These are phyloP conservation scores for Tolypocladium paradoxum DNA, from an alignment of 2,329 filamentous ascomycete species.

Conservation along the genomic window DNA sequence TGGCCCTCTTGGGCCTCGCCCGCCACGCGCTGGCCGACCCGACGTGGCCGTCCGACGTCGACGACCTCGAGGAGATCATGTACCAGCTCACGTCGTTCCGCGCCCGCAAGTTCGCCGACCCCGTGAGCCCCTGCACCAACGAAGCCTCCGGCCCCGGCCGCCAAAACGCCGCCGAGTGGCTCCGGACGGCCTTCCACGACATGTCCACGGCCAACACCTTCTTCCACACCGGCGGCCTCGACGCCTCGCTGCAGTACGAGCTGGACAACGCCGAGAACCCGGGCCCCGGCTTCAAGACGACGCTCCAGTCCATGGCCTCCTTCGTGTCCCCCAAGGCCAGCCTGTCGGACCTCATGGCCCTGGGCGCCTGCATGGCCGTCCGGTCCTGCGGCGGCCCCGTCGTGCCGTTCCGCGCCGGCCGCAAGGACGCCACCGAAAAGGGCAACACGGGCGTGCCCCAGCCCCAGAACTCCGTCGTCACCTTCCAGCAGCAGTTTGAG, in stretches of 20 bases:
- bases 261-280: conserved; percentile 43
- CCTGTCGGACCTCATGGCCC: conserved; percentile 46
- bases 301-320: conserved; percentile 41
- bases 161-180: conserved; percentile 50
- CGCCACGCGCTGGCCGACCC: conserved; percentile 30
- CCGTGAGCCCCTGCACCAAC: conserved; percentile 45
- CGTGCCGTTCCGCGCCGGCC: conserved; percentile 41
- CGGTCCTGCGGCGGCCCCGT: conserved; percentile 47
- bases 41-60: conserved; percentile 49
- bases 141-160: conserved; percentile 42
- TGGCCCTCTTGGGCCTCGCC: conserved; percentile 26
- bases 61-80: conserved; percentile 55
- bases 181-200: conserved; percentile 51
- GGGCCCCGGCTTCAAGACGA: conserved; percentile 42
- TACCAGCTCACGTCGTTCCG: conserved; percentile 45
- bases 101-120: conserved; percentile 42
- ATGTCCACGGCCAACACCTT: conserved; percentile 43
- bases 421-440: conserved; percentile 38
- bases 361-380: conserved; percentile 47
- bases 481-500: conserved; percentile 42
- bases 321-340: conserved; percentile 40
- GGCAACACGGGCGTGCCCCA: conserved; percentile 43
- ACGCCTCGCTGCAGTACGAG: conserved; percentile 51
- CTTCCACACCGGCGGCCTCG: conserved; percentile 40
- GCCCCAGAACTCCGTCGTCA: conserved; percentile 41